Conservation (phyloP, 2,329 filamentous ascomycete species). For the Hymenoscyphus fructigenus region DNA sequence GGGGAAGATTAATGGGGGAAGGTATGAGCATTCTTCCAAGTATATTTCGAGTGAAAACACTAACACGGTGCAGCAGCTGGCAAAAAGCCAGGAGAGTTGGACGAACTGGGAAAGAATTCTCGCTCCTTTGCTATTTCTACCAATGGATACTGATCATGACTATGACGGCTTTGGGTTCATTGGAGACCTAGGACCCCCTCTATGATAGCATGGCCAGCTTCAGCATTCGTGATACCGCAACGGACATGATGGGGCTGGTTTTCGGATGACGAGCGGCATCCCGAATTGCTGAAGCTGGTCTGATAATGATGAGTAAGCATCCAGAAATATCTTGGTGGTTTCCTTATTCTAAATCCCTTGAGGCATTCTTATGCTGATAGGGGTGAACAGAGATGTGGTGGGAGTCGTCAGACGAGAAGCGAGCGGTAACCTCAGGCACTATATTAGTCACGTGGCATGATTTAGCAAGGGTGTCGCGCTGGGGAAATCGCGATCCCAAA, state of each 20-base stretch:
- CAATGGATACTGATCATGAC: background rate
- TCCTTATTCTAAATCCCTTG: no score
- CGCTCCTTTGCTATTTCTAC: background rate
- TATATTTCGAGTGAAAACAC: background rate
- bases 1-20: background rate
- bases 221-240: background rate
- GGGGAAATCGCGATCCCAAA: background rate
- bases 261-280: background rate
- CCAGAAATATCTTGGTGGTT: no score
- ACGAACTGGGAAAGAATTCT: background rate
- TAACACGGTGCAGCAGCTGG: background rate
- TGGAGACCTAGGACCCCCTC: background rate
- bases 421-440: background rate
- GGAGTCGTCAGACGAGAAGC: background rate
- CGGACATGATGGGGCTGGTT: background rate
- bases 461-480: background rate
- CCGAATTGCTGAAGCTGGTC: no score
- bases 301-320: no score
- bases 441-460: background rate
- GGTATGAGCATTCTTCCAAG: background rate
- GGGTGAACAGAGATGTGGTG: background rate
- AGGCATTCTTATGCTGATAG: background rate
- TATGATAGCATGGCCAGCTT: background rate
- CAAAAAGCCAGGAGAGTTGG: background rate
- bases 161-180: background rate